Conservation (phyloP, 2,329 filamentous ascomycete species). For the Pseudogymnoascus sp. region DNA sequence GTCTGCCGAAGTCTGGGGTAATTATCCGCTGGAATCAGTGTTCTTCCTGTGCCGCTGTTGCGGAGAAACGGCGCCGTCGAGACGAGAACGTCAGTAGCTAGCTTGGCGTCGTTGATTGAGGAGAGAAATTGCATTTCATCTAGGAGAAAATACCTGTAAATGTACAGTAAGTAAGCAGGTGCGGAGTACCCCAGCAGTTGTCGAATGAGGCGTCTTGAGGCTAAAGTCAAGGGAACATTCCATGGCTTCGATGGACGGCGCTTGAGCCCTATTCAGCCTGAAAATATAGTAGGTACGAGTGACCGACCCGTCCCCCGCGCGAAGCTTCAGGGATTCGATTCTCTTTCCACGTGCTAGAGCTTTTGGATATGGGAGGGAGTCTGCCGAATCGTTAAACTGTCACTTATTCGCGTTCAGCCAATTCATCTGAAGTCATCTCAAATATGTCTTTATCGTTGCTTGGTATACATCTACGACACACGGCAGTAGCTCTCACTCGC, state of each 20-base stretch:
- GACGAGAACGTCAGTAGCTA: not conserved
- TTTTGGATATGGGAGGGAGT: not conserved
- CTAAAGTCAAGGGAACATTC: constrained; percentile 5
- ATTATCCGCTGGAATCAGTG: constrained; percentile 1
- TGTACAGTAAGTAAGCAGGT: not conserved
- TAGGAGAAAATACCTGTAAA: not conserved
- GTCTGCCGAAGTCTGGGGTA: not conserved
- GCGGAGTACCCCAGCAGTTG: not conserved
- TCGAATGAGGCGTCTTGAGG: constrained; percentile 3
- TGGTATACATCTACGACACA: not conserved
- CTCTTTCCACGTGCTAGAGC: not conserved
- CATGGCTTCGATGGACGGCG: not conserved
- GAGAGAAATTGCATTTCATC: constrained; percentile 1
- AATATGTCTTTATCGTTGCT: not conserved
- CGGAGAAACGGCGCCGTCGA: not conserved
- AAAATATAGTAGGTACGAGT: not conserved
- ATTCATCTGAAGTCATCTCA: not conserved
- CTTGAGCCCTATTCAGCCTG: not conserved
- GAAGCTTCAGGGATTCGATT: not conserved
- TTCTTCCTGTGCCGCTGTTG: not conserved
- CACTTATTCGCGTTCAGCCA: not conserved
- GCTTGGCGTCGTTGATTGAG: not conserved
- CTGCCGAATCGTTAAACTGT: not conserved
- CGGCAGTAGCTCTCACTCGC: not conserved
- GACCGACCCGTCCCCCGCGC: not conserved